phyloP scores from a whole-genome alignment of 169 alveolate species.

The Babesia sp. region DNA sequence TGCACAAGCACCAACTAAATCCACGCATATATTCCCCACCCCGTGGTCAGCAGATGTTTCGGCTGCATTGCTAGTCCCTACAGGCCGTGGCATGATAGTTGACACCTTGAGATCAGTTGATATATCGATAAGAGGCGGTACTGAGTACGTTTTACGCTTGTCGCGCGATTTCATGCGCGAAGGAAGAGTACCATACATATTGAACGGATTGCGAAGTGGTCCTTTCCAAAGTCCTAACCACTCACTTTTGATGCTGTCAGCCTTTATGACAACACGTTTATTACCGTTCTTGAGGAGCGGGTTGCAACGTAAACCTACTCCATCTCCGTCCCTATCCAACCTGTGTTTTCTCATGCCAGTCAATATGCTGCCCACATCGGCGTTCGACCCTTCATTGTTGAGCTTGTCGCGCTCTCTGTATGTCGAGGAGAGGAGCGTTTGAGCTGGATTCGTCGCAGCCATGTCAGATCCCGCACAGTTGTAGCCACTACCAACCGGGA shows the following conservation, averaged over 20 bases:
- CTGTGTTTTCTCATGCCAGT: conserved; percentile 16
- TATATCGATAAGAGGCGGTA: conserved; percentile 35
- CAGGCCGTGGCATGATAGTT: background rate
- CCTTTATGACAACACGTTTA: conserved; percentile 14
- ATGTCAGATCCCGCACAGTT: background rate
- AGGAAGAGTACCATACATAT: conserved; percentile 55
- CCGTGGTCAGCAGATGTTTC: background rate
- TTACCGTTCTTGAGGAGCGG: conserved; percentile 1
- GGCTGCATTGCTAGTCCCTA: background rate
- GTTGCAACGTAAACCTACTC: background rate
- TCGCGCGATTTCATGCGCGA: conserved; percentile 17
- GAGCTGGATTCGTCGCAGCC: conserved; percentile 20
- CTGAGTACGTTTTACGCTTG: conserved; percentile 54
- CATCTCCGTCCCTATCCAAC: conserved; percentile 3
- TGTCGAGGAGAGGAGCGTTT: background rate
- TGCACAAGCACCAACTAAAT: background rate
- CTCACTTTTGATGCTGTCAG: conserved; percentile 1
- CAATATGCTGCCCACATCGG: background rate
- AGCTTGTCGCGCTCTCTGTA: background rate
- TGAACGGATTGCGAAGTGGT: conserved; percentile 52
- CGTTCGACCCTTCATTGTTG: background rate
- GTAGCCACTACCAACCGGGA: background rate
- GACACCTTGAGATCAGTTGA: background rate
- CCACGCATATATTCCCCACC: background rate
- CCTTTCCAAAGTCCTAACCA: conserved; percentile 37